Evolutionary conservation across 495 filamentous ascomycete species (phyloP), one percentile per base, ranked within the genome.

Genomic region (Terfezia boudieri): DNA sequence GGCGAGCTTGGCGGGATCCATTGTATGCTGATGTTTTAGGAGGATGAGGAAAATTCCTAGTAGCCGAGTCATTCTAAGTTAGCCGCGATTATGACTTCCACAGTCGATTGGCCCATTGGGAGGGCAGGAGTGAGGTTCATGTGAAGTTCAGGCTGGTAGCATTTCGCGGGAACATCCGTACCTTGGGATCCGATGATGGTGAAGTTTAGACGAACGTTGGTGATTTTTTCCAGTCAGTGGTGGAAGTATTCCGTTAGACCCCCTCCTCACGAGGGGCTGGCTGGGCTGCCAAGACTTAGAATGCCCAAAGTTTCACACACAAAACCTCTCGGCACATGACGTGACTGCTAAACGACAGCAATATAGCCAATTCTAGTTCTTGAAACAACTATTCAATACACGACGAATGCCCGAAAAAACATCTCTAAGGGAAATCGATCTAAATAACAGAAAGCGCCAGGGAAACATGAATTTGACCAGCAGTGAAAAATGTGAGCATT

Each of bases 1-100:
- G 70, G 79, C 81, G 59, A 86, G 70, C 71, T 83, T 80, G 67
- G 80, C 79, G 61, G 76, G 70, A 75, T 79, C 77, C 80, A 83
- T 84, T 67, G 66, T 78, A 55, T 49, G 49, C 46, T 54, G 55
- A 53, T 48, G 36, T 51, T 37, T 36, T 48, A 48, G 43, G 43
- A 14, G 43, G 43, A n/a, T 48, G 14, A 48, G 43, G 43, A 48
- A 32, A 32, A 32, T 32, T 32, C 26, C 26, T 32, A 32, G 26
- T 1, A 1, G 26, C 7, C 26, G 7, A 4, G 7, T 32, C 7
- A 32, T 7, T 32, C 26, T 32, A 32, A 1, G 26, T 32, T 32
- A 32, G 26, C 26, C 26, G 26, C 26, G 4, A 32, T 32, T 32
- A 4, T 32, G 26, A 32, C 26, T 32, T 32, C 26, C 26, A 32